Base-by-base conservation (phyloP, 2,329 filamentous ascomycete species). In the Hysterium pulicare region DNA sequence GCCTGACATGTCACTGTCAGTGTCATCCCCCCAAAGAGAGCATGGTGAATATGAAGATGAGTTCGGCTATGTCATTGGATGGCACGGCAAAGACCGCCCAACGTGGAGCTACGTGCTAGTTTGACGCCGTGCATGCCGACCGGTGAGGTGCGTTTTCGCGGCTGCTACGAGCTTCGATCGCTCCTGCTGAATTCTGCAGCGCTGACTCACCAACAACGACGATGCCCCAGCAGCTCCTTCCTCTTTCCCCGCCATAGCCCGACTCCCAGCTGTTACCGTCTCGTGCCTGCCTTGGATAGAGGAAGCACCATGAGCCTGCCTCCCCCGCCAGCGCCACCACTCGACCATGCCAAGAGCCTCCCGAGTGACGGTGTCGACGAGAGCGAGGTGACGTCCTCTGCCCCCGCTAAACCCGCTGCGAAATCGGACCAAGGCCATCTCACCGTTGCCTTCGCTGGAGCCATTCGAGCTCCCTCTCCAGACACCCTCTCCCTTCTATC, bases 381-480 rank as follows among this genome's bases (percentile, higher is more conserved):
- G 21, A 33, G 24, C 20, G 45, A 46, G 17, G 39, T 34, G 21
- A 41, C 48, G 32, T 17, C 36, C 34, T 50, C 38, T 21, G 20
- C 50, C 31, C 38, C 53, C 41, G 48, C 52, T 50, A 61, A 62
- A 47, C 33, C 58, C 53, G 54, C 49, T 13, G 51, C 55, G 44
- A 63, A 63, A 40, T 41, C 61, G 42, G 57, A 58, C 20, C 40
- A 49, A 28, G 57, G 51, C 22, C 43, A 51, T 17, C 48, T 62
- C 39, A 51, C 41, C 21, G 49, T 55, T 42, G 43, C 49, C 26
- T 53, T 51, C 33, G 47, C 58, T 40, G 62, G 61, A 45, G 54
- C 49, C 30, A 59, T 65, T 41, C 61, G 64, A 20, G 51, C 53
- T 8, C 49, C 59, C 28, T 66, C 62, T 7, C 64, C 64, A 39